These are phyloP conservation scores for Toxoplasma gondii DNA, from an alignment of 169 alveolate species.

Conservation along the genomic window DNA sequence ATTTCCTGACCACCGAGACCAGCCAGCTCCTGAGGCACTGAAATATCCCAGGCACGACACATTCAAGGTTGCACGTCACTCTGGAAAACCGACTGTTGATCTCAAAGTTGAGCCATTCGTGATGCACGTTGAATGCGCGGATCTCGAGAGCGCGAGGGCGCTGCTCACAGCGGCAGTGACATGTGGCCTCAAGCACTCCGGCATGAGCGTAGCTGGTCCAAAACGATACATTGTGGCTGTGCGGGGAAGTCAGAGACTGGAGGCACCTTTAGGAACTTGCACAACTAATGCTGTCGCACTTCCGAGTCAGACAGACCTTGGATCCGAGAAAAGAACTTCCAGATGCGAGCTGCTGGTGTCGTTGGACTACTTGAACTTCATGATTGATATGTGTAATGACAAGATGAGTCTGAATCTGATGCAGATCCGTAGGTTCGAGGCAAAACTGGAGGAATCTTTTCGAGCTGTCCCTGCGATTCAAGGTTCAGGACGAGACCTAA, in stretches of 20 bases:
- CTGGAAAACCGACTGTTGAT: conserved; percentile 5
- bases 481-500: background rate
- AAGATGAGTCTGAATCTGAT: conserved; percentile 2
- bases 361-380: background rate
- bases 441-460: background rate
- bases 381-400: conserved; percentile 34
- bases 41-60: background rate
- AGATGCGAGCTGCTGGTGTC: conserved; percentile 9
- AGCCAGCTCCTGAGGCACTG: no score
- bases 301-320: background rate
- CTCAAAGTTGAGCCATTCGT: conserved; percentile 49
- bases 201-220: conserved; percentile 11
- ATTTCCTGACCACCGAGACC: no score
- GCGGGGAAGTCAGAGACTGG: conserved; percentile 50
- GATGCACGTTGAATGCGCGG: conserved; percentile 41
- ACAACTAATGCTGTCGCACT: background rate
- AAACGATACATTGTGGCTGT: conserved; percentile 46
- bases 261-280: conserved; percentile 15
- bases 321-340: background rate
- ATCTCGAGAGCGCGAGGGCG: background rate
- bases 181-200: conserved; percentile 52
- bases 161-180: conserved; percentile 41
- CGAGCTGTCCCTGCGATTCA: no score
- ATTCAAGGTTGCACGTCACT: background rate
- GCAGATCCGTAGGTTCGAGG: conserved; percentile 7